Base-by-base conservation (phyloP, 257 asterid species). In the Solanum neorickii region DNA sequence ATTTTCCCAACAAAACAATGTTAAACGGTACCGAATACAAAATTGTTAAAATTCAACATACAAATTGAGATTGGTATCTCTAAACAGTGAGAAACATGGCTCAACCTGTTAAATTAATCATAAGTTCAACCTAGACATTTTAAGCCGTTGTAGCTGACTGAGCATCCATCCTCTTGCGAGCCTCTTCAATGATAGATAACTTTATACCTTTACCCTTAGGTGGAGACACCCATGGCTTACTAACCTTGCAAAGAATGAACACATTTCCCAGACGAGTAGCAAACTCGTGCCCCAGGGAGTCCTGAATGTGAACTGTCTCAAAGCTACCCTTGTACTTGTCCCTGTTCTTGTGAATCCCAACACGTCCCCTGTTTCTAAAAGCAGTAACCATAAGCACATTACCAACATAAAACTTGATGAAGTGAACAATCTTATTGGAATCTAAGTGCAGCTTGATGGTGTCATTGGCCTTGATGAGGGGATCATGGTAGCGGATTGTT, bases 311-410 rank as follows among this genome's bases (percentile, higher is more conserved):
- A 31, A 2, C 3, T 31, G 31, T 31, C 3, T 31, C 31, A 31
- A 31, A 31, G 31, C 27, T 25, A 25, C 27, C 31, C 86, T 88
- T 90, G 56, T 90, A 89, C 87, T 90, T 90, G 73, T 87, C 91
- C 31, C 91, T 84, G 88, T 87, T 89, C 87, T 82, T 89, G 56
- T 87, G 83, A 41, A 89, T 86, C 25, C 91, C 90, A 74, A 90
- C 91, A 74, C 91, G 90, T 27, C 91, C 90, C 83, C 89, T 90
- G 80, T 90, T 90, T 42, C 90, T 90, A 23, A 91, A 91, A 49
- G 90, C 91, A 37, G 88, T 90, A 78, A 90, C 92, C 92, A 90
- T 90, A 6, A 88, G 91, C 31, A 90, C 88, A 88, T 90, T 90
- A 2, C 92, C 92, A 72, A 90, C 92, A 73, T 90, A 91, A 72